Conservation (phyloP, 768 basidiomycete species). For the Mycena maculata region DNA sequence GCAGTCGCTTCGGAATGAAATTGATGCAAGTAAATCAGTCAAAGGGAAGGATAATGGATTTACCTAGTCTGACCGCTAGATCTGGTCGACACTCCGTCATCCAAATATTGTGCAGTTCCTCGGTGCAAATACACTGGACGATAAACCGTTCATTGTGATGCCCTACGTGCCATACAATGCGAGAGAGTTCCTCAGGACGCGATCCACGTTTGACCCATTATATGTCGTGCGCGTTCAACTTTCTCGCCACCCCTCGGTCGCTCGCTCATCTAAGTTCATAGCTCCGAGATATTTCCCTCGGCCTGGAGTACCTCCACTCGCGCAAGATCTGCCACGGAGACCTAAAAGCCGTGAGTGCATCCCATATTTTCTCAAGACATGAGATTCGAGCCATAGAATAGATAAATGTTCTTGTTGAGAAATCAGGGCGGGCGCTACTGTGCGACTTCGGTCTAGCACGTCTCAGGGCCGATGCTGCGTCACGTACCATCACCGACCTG, state of each 20-base stretch:
- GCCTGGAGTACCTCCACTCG: neutral
- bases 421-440: conserved; percentile 15
- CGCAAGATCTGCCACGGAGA: conserved; percentile 19
- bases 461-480: conserved; percentile 22
- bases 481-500: conserved; percentile 22
- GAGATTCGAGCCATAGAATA: neutral
- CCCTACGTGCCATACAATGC: conserved; percentile 19
- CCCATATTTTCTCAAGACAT: neutral
- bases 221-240: neutral
- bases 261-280: neutral
- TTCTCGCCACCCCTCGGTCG: neutral
- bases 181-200: conserved; percentile 3
- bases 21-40: conserved; percentile 11
- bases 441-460: conserved; percentile 19
- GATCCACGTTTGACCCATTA: conserved; percentile 12
- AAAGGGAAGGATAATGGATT: neutral
- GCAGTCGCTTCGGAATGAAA: conserved; percentile 24
- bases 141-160: conserved; percentile 27
- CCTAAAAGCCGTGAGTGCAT: conserved; percentile 11
- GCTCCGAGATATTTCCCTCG: conserved; percentile 21
- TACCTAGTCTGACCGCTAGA: conserved; percentile 2
- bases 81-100: conserved; percentile 30
- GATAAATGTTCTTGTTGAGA: conserved; percentile 20
- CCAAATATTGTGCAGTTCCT: conserved; percentile 33
- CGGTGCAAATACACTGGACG: conserved; percentile 30